Evolutionary conservation across 2,329 filamentous ascomycete genomes (phyloP).

Genomic region (Exophiala viscosa): DNA sequence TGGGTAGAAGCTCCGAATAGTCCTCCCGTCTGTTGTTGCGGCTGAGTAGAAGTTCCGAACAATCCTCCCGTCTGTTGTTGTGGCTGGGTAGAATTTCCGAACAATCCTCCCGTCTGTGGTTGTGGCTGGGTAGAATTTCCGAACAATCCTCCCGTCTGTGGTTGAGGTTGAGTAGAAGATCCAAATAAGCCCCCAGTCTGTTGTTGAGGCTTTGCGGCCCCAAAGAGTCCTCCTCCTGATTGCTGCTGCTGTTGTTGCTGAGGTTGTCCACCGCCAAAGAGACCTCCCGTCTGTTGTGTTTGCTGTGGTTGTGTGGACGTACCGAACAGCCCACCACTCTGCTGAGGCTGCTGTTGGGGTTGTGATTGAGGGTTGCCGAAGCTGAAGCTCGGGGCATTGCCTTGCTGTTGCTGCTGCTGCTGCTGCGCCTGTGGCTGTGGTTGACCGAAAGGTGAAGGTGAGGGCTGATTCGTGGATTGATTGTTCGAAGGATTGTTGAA

Average conservation of each 20-base stretch:
- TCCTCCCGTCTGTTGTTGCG: conserved; percentile 32
- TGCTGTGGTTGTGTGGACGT: conserved; percentile 24
- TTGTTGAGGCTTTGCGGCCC: conserved; percentile 26
- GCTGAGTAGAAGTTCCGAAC: conserved; percentile 29
- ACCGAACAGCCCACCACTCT: conserved; percentile 33
- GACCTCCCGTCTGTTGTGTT: conserved; percentile 29
- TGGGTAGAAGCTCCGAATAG: conserved; percentile 28
- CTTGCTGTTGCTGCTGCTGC: conserved; percentile 6
- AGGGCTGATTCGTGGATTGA: conserved; percentile 11
- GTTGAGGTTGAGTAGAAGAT: conserved; percentile 24
- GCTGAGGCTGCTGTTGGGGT: conserved; percentile 28
- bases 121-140: conserved; percentile 26
- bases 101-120: conserved; percentile 37
- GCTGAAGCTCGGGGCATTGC: conserved; percentile 16
- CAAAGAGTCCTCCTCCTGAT: conserved; percentile 34
- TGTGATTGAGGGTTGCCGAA: conserved; percentile 23
- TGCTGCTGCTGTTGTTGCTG: conserved; percentile 2
- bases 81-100: conserved; percentile 32
- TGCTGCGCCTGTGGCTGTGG: conserved; percentile 7
- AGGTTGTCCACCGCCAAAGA: conserved; percentile 29
- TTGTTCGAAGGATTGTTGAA: conserved; percentile 12
- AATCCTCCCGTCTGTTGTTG: conserved; percentile 29
- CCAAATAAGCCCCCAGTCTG: conserved; percentile 30
- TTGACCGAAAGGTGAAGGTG: conserved; percentile 18
- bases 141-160: conserved; percentile 33